A percentile compares a stretch with the other conserved stretches of the same genome.
phyloP scores from a whole-genome alignment of 1,284 basidiomycete species.

The Ganoderma boninense region DNA sequence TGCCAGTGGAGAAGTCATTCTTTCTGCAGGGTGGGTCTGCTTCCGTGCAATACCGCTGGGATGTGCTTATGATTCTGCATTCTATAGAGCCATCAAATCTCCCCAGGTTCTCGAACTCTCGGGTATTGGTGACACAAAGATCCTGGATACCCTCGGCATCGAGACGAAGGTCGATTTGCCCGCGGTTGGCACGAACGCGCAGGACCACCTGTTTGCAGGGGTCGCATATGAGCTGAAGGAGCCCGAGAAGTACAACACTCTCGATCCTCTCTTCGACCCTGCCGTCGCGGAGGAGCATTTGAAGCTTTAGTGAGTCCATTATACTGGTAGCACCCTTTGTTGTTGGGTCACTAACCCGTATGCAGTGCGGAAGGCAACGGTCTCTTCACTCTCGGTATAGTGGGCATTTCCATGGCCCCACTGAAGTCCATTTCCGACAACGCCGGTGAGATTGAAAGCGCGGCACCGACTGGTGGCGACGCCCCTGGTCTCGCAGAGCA shows the following conservation, averaged over 20 bases:
- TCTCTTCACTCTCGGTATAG: slow-evolving; percentile 35
- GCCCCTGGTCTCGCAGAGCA: slow-evolving; percentile 40
- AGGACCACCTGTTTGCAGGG: slow-evolving; percentile 39
- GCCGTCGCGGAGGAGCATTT: slow-evolving; percentile 32
- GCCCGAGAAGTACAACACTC: slow-evolving; percentile 34
- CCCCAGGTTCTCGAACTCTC: slow-evolving; percentile 48
- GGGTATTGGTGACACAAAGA: slow-evolving; percentile 45
- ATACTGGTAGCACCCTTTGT: background rate
- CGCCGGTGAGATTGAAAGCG: slow-evolving; percentile 28
- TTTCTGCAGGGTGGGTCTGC: slow-evolving; percentile 42
- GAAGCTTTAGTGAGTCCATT: slow-evolving; percentile 39
- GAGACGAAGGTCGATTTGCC: slow-evolving; percentile 45
- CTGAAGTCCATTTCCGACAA: slow-evolving; percentile 37
- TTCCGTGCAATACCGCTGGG: background rate
- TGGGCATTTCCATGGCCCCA: slow-evolving; percentile 35
- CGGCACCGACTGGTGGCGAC: background rate
- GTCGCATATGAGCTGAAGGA: slow-evolving; percentile 27
- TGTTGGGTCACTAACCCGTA: background rate
- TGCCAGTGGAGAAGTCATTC: slow-evolving; percentile 47
- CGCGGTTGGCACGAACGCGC: slow-evolving; percentile 45
- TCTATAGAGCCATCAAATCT: slow-evolving; percentile 38
- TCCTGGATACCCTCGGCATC: slow-evolving; percentile 43
- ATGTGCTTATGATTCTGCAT: background rate
- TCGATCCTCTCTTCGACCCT: slow-evolving; percentile 39
- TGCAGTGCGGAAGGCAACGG: slow-evolving; percentile 37